Conservation (phyloP, 192 early-diverging fungal species). For the Radiomyces spectabilis region DNA sequence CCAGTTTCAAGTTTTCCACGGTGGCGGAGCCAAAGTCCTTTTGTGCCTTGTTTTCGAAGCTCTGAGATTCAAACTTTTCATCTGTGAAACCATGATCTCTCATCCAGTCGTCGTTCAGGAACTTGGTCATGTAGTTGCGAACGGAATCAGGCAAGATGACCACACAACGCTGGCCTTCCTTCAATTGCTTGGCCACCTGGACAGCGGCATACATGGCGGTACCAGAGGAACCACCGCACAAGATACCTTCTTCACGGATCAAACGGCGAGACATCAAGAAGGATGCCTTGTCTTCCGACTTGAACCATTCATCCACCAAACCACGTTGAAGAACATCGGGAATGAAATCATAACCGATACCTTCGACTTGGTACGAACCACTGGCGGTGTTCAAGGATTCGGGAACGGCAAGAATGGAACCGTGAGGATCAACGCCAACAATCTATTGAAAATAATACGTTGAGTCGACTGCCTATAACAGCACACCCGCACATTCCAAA, state of each 20-base stretch:
- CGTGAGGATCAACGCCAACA: constrained; percentile 92
- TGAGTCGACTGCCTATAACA: no score
- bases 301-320: constrained; percentile 92
- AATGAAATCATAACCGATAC: constrained; percentile 99
- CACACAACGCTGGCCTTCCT: constrained; percentile 84
- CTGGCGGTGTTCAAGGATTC: constrained; percentile 65
- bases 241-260: constrained; percentile 94
- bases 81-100: constrained; percentile 83
- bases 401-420: constrained; percentile 90
- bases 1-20: constrained; percentile 73
- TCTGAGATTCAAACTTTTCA: constrained; percentile 56
- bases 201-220: constrained; percentile 86
- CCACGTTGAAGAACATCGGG: constrained; percentile 82
- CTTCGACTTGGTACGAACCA: constrained; percentile 88
- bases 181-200: constrained; percentile 75
- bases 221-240: constrained; percentile 96
- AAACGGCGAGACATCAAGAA: constrained; percentile 94
- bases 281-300: constrained; percentile 91
- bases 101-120: constrained; percentile 99
- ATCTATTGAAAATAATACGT: constrained; percentile 32
- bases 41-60: constrained; percentile 56
- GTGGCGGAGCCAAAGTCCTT: constrained; percentile 75
- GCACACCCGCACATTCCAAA: not conserved
- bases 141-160: constrained; percentile 97
- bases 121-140: constrained; percentile 99